Conservation (phyloP, 1,284 basidiomycete genomes). For the Agaricales sp. region DNA sequence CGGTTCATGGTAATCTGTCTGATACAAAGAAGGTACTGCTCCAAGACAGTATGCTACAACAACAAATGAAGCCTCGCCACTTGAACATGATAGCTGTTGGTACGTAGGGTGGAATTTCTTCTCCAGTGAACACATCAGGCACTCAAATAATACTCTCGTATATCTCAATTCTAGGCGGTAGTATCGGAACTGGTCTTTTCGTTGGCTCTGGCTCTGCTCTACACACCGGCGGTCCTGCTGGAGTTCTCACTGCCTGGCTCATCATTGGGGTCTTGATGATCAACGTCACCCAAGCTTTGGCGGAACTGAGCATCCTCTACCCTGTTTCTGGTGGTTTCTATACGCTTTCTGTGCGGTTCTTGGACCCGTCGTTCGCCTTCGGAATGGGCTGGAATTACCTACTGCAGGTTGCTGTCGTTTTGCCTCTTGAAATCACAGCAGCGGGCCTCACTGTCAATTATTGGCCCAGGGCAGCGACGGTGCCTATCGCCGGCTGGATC, state of each 20-base stretch:
- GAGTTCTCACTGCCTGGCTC: slow-evolving; percentile 30
- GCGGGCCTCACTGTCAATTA: slow-evolving; percentile 35
- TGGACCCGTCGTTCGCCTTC: slow-evolving; percentile 43
- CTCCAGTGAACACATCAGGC: neutral
- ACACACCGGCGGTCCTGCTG: slow-evolving; percentile 29
- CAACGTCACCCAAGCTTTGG: slow-evolving; percentile 34
- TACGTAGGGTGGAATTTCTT: slow-evolving; percentile 14
- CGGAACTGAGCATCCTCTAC: slow-evolving; percentile 43
- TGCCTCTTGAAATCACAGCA: slow-evolving; percentile 35
- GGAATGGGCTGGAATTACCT: slow-evolving; percentile 43
- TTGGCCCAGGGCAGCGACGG: slow-evolving; percentile 21
- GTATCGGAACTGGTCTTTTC: slow-evolving; percentile 44
- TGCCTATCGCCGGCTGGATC: slow-evolving; percentile 34
- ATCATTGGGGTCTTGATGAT: slow-evolving; percentile 35
- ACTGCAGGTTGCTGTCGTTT: slow-evolving; percentile 31
- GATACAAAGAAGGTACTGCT: slow-evolving; percentile 25
- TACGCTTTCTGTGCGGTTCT: slow-evolving; percentile 30
- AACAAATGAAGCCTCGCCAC: slow-evolving; percentile 36
- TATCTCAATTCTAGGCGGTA: slow-evolving; percentile 28
- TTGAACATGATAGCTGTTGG: slow-evolving; percentile 36
- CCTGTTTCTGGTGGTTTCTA: slow-evolving; percentile 45
- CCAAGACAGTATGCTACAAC: slow-evolving; percentile 32
- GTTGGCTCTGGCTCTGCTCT: slow-evolving; percentile 38
- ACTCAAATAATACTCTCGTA: slow-evolving; percentile 1
- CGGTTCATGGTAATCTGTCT: slow-evolving; percentile 24